phyloP scores from a whole-genome alignment of 176 grass and related monocot species.

The Zea mays region DNA sequence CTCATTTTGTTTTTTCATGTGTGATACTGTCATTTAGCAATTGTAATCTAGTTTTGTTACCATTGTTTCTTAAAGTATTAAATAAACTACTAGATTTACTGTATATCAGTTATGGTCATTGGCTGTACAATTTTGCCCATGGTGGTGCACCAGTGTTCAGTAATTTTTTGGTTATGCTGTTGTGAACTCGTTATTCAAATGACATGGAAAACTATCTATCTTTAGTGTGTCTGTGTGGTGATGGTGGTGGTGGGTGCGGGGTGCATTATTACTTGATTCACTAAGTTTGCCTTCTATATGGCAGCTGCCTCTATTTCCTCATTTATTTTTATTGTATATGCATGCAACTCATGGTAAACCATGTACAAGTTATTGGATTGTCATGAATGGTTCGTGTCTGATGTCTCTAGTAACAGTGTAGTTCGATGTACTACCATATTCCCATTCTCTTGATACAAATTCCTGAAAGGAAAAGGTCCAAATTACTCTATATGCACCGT shows the following conservation, averaged over 20 bases:
- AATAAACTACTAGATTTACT: conserved; percentile 22
- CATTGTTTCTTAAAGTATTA: background rate
- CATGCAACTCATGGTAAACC: conserved; percentile 10
- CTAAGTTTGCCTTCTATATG: background rate
- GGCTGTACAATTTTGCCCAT: background rate
- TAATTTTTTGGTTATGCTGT: background rate
- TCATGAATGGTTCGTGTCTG: background rate
- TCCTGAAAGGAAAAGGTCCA: background rate
- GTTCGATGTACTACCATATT: background rate
- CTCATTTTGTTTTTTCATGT: background rate
- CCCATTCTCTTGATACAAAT: background rate
- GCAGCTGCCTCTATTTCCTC: background rate
- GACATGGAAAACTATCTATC: background rate
- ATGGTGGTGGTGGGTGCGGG: background rate
- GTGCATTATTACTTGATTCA: background rate
- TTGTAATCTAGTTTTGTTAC: background rate
- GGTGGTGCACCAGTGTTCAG: background rate
- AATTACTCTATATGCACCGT: background rate
- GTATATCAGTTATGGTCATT: background rate
- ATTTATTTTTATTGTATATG: conserved; percentile 19
- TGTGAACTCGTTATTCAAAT: conserved; percentile 9
- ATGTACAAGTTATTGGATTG: background rate
- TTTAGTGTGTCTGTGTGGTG: no score
- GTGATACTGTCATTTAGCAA: background rate
- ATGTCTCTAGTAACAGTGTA: background rate